Percentiles rank a stretch among this genome's conserved stretches.
These are phyloP conservation scores for Cymbopogon flexuosus DNA, from an alignment of 202 grass and related monocot genomes.

Conservation along the genomic window DNA sequence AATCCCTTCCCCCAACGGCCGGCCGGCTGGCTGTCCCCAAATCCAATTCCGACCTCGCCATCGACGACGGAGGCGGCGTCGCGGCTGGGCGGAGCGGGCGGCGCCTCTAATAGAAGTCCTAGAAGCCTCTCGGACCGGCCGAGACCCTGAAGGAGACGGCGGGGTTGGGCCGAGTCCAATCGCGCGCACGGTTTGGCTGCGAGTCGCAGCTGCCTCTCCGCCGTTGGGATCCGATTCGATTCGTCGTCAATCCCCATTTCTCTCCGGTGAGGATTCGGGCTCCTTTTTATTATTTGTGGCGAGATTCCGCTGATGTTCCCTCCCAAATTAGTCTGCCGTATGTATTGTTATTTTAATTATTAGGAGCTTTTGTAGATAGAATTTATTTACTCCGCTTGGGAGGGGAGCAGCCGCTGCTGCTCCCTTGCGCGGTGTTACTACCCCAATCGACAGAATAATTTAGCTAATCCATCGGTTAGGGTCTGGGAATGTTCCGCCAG, in stretches of 20 bases:
- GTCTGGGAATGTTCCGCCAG: constrained; percentile 1
- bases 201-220: not conserved
- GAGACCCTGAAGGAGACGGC: too few species aligned
- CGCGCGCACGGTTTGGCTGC: not conserved
- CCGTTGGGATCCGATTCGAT: constrained; percentile 23
- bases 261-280: not conserved
- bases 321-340: not conserved
- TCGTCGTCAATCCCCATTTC: not conserved
- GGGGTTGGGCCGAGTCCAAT: not conserved
- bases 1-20: constrained; percentile 2
- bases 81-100: not conserved
- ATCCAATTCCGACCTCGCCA: constrained; percentile 12
- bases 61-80: constrained; percentile 30
- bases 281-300: not conserved
- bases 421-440: not conserved
- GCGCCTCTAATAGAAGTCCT: not conserved
- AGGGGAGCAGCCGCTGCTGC: not conserved
- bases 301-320: not conserved
- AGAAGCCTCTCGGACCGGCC: not conserved
- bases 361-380: too few species aligned
- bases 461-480: constrained; percentile 8
- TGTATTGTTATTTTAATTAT: not conserved
- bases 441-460: not conserved
- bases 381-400: not conserved
- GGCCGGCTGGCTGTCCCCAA: not conserved